Conservation (phyloP, 1,139 yeast genomes). For the Yamadazyma triangularis region DNA sequence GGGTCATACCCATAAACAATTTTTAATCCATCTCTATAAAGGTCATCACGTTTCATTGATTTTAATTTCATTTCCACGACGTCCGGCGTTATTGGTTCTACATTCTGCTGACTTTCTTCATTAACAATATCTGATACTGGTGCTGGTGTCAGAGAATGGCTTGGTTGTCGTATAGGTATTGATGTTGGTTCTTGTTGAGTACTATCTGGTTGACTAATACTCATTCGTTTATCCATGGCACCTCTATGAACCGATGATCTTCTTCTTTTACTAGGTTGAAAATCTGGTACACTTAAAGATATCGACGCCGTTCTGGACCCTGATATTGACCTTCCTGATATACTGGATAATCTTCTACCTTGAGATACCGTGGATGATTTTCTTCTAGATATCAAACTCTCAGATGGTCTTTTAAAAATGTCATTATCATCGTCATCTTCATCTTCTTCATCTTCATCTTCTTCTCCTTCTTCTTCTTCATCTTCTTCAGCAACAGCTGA, state of each 20-base stretch:
- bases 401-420: conserved; percentile 25
- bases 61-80: not conserved
- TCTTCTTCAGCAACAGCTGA: conserved; percentile 10
- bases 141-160: no score
- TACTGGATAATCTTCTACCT: conserved; percentile 37
- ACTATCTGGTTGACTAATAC: conserved; percentile 5
- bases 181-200: no score
- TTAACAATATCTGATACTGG: conserved; percentile 1
- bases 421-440: no score
- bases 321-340: conserved; percentile 23
- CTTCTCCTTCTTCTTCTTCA: conserved; percentile 22
- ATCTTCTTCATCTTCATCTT: no score
- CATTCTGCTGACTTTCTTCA: conserved; percentile 5
- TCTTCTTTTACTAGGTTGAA: conserved; percentile 32
- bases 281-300: conserved; percentile 23
- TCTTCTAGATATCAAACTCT: conserved; percentile 14
- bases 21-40: conserved; percentile 9
- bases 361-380: conserved; percentile 27
- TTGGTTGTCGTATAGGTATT: no score
- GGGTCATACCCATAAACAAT: conserved; percentile 31
- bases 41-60: conserved; percentile 6
- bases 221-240: conserved; percentile 7
- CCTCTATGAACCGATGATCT: conserved; percentile 20
- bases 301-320: conserved; percentile 22
- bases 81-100: not conserved